Percentiles rank a stretch among this genome's conserved stretches.
Evolutionary conservation across 805 yeast species (phyloP).

Genomic region (Candida vartiovaarae): DNA sequence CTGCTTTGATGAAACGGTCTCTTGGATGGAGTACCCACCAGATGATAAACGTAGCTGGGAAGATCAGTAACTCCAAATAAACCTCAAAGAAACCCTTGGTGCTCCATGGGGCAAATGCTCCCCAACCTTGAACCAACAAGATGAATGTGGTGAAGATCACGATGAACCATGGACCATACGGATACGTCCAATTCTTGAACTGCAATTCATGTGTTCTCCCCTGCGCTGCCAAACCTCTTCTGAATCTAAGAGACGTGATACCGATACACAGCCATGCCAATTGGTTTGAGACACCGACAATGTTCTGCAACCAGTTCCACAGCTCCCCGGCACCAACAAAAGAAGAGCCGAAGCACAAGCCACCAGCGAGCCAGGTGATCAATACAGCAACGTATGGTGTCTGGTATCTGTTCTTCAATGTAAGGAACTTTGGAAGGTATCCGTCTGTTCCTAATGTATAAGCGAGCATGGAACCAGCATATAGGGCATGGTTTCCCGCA

Average conservation of each 20-base stretch:
- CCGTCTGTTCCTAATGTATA: slow-evolving; percentile 46
- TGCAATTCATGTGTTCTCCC: slow-evolving; percentile 35
- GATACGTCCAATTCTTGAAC: slow-evolving; percentile 44
- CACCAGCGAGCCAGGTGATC: slow-evolving; percentile 47
- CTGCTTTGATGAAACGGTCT: slow-evolving; percentile 35
- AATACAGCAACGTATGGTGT: slow-evolving; percentile 44
- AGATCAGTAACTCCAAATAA: slow-evolving; percentile 40
- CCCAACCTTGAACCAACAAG: slow-evolving; percentile 49
- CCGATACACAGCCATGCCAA: slow-evolving; percentile 45
- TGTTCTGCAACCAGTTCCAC: slow-evolving; percentile 46
- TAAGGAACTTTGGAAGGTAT: slow-evolving; percentile 39
- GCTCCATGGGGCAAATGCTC: slow-evolving; percentile 40
- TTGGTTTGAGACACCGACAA: slow-evolving; percentile 48
- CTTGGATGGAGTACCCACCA: slow-evolving; percentile 34
- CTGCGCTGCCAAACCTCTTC: slow-evolving; percentile 38
- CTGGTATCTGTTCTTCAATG: slow-evolving; percentile 34
- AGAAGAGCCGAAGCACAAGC: slow-evolving; percentile 54
- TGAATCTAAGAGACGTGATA: slow-evolving; percentile 41
- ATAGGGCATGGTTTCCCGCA: slow-evolving; percentile 42
- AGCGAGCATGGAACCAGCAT: slow-evolving; percentile 47
- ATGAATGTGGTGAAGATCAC: slow-evolving; percentile 36
- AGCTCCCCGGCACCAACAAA: slow-evolving; percentile 46
- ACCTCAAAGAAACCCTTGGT: slow-evolving; percentile 35
- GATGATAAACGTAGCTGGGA: slow-evolving; percentile 36
- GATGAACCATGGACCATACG: slow-evolving; percentile 42